phyloP scores from a whole-genome alignment of 2,329 filamentous ascomycete genomes.

The Colletotrichum liriopes region DNA sequence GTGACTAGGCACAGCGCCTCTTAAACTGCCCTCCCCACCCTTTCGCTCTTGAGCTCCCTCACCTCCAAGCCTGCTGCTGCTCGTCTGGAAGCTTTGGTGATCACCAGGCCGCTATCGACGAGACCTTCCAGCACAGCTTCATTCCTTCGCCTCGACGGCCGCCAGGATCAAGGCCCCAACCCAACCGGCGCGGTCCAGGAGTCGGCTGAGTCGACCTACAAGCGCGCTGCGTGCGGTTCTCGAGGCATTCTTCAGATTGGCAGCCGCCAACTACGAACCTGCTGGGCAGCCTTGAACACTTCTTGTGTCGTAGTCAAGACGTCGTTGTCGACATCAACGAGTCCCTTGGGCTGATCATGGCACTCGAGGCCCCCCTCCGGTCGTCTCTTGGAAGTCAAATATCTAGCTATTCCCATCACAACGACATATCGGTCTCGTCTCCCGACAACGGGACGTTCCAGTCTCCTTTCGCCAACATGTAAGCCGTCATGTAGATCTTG shows the following conservation, averaged over 20 bases:
- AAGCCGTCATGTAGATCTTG: constrained; percentile 49
- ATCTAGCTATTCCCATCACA: constrained; percentile 67
- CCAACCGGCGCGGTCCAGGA: constrained; percentile 10
- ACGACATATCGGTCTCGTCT: constrained; percentile 70
- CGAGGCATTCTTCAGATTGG: constrained; percentile 47
- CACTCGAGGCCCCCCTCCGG: constrained; percentile 74
- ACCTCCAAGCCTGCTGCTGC: constrained; percentile 44
- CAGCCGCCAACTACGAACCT: constrained; percentile 16
- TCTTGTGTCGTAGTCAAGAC: background rate
- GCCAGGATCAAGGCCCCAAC: constrained; percentile 31
- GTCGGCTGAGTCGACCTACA: constrained; percentile 19
- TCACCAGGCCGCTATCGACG: constrained; percentile 44
- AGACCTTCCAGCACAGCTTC: constrained; percentile 44
- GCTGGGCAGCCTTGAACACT: constrained; percentile 8
- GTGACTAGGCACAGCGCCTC: constrained; percentile 47
- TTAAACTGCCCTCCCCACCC: constrained; percentile 53
- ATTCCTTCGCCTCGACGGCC: constrained; percentile 32
- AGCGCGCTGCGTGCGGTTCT: constrained; percentile 40
- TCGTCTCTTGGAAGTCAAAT: constrained; percentile 73
- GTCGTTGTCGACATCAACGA: background rate
- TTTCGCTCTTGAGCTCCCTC: constrained; percentile 43
- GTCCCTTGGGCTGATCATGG: constrained; percentile 61
- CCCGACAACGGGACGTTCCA: constrained; percentile 66
- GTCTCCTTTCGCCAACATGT: constrained; percentile 68
- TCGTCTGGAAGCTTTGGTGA: constrained; percentile 46